Evolutionary conservation across 495 filamentous ascomycete species (phyloP).

Genomic region (Xanthoparmelia taractica): DNA sequence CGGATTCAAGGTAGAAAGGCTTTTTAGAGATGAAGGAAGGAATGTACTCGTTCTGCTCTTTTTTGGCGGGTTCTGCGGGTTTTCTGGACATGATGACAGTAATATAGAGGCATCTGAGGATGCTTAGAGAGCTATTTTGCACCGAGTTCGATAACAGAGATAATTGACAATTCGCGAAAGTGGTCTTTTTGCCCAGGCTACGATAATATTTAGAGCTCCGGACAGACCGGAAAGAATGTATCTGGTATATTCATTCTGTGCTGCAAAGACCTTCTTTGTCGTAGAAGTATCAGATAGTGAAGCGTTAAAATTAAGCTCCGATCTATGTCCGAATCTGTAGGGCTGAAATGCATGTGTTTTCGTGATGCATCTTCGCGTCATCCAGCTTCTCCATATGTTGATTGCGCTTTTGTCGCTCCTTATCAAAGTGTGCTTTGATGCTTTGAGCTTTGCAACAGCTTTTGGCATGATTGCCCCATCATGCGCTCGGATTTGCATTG

Average conservation of each 20-base stretch:
- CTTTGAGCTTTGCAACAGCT: background rate
- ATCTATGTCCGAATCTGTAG: too few relatives aligned
- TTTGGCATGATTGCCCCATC: background rate
- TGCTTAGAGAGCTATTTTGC: background rate
- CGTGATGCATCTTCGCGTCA: background rate
- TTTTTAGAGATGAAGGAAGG: constrained; percentile 96
- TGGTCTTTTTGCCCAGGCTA: background rate
- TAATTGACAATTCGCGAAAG: background rate
- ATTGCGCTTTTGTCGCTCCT: background rate
- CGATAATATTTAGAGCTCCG: background rate
- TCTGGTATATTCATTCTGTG: background rate
- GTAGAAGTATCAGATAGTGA: background rate
- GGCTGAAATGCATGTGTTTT: background rate
- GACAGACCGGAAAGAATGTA: background rate
- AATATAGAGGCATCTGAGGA: background rate
- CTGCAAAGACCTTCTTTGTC: too few relatives aligned
- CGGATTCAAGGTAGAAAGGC: constrained; percentile 89
- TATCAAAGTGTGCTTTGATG: background rate
- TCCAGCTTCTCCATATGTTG: background rate
- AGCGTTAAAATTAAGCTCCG: background rate
- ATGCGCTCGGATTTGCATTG: constrained; percentile 17
- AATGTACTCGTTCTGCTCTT: constrained; percentile 96
- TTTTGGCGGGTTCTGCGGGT: constrained; percentile 49
- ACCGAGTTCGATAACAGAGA: background rate
- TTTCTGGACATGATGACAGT: constrained; percentile 40